phyloP scores from a whole-genome alignment of 805 yeast species.

The Candida boidinii region DNA sequence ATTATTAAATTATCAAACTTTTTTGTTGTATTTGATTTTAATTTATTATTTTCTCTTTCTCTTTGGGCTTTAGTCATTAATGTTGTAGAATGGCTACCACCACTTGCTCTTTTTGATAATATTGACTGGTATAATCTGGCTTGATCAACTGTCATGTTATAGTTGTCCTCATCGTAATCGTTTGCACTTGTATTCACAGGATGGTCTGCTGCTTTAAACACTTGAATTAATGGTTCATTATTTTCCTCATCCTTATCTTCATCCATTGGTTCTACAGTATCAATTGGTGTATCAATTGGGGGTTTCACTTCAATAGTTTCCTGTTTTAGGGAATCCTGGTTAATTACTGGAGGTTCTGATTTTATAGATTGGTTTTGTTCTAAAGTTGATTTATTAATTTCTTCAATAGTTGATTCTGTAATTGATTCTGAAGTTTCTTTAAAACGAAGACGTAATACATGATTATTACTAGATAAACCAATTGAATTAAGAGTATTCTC shows the following conservation, averaged over 20 bases:
- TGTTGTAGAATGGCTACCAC: slow-evolving; percentile 25
- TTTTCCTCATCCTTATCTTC: slow-evolving; percentile 1
- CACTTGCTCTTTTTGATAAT: slow-evolving; percentile 31
- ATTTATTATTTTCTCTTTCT: too few species aligned
- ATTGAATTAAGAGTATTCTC: slow-evolving; percentile 12
- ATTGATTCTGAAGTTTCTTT: too few species aligned
- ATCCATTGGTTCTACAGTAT: too few species aligned
- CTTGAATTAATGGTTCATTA: slow-evolving; percentile 8
- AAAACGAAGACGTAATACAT: slow-evolving; percentile 19
- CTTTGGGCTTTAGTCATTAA: slow-evolving; percentile 25
- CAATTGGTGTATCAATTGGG: too few species aligned
- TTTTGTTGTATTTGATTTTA: too few species aligned
- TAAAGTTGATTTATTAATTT: too few species aligned
- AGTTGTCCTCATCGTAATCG: slow-evolving; percentile 26
- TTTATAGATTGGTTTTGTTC: too few species aligned
- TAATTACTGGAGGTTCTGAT: too few species aligned
- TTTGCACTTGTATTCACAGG: slow-evolving; percentile 5
- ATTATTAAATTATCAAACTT: too few species aligned
- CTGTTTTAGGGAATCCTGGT: too few species aligned
- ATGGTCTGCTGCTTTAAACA: slow-evolving; percentile 8
- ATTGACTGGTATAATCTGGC: slow-evolving; percentile 46
- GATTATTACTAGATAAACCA: slow-evolving; percentile 19
- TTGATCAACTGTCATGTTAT: slow-evolving; percentile 42
- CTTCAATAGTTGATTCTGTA: too few species aligned
- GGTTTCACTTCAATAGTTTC: too few species aligned